Percentiles rank a stretch among this genome's conserved stretches.
phyloP scores from a whole-genome alignment of 805 yeast species.

The Starmerella etchellsii region DNA sequence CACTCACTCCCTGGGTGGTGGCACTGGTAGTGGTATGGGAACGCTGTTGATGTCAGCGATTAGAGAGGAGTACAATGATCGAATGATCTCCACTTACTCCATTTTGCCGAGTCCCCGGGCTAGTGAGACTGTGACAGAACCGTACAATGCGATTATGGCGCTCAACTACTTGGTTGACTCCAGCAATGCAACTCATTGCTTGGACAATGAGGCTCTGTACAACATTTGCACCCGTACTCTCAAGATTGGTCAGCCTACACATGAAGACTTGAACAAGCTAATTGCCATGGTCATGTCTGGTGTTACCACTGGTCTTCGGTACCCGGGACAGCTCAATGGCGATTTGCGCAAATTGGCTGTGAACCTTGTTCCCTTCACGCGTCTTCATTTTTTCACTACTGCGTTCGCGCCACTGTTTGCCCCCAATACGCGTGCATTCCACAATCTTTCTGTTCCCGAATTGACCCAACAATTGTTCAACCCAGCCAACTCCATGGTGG shows the following conservation, averaged over 20 bases:
- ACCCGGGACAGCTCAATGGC: constrained; percentile 90
- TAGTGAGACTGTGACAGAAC: constrained; percentile 89
- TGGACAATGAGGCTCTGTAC: constrained; percentile 88
- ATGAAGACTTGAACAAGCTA: constrained; percentile 67
- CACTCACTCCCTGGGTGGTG: constrained; percentile 75
- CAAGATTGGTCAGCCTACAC: constrained; percentile 65
- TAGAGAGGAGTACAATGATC: constrained; percentile 86
- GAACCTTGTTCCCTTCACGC: constrained; percentile 89
- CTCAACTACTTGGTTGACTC: constrained; percentile 86
- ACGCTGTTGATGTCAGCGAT: constrained; percentile 74
- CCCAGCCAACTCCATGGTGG: constrained; percentile 91
- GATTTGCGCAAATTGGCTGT: constrained; percentile 89
- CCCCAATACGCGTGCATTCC: constrained; percentile 67
- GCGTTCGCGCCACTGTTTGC: constrained; percentile 90
- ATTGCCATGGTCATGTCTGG: constrained; percentile 92
- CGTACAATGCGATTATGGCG: constrained; percentile 86
- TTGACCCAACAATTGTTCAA: constrained; percentile 92
- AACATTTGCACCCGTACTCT: constrained; percentile 80
- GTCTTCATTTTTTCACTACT: constrained; percentile 91
- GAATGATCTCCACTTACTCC: constrained; percentile 96
- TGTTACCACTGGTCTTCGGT: constrained; percentile 85
- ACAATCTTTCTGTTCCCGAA: constrained; percentile 80
- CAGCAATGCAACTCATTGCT: constrained; percentile 88
- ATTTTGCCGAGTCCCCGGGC: constrained; percentile 88
- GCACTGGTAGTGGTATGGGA: constrained; percentile 97